phyloP scores from a whole-genome alignment of 495 filamentous ascomycete species.

The Glonium stellatum region DNA sequence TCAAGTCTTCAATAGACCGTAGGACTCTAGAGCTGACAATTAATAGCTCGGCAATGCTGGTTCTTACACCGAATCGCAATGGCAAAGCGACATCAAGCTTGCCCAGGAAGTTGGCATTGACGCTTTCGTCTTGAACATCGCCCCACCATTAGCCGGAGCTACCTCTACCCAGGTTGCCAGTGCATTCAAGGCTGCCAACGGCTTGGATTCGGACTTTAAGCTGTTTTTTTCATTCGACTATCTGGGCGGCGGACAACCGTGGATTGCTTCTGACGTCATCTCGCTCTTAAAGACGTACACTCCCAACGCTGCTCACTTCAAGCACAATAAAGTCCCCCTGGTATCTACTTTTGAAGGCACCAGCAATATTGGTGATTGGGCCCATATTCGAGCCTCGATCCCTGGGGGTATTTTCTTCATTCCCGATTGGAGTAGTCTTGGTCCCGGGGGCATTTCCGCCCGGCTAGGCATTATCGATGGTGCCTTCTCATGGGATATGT shows the following conservation, averaged over 20 bases:
- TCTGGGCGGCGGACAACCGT: conserved; percentile 43
- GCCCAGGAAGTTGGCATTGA: conserved; percentile 61
- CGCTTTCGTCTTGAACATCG: conserved; percentile 66
- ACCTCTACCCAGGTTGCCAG: conserved; percentile 43
- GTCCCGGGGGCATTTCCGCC: conserved; percentile 41
- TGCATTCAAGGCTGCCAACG: conserved; percentile 51
- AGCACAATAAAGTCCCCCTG: conserved; percentile 50
- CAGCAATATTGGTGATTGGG: conserved; percentile 51
- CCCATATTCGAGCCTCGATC: conserved; percentile 45
- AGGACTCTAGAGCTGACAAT: background rate
- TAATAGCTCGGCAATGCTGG: background rate
- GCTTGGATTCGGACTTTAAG: conserved; percentile 43
- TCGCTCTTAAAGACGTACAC: conserved; percentile 53
- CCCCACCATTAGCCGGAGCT: conserved; percentile 38
- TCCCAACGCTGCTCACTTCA: conserved; percentile 45
- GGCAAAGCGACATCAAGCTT: conserved; percentile 46
- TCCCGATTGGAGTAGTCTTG: conserved; percentile 50
- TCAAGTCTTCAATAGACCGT: background rate
- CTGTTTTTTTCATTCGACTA: conserved; percentile 68
- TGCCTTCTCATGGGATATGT: conserved; percentile 65
- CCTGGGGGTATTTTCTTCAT: conserved; percentile 48
- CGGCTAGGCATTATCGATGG: conserved; percentile 50
- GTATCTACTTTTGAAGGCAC: conserved; percentile 71
- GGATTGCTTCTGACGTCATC: conserved; percentile 50
- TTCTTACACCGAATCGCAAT: background rate